Conservation (phyloP, 495 filamentous ascomycete genomes). For the Xylaria sp. region DNA sequence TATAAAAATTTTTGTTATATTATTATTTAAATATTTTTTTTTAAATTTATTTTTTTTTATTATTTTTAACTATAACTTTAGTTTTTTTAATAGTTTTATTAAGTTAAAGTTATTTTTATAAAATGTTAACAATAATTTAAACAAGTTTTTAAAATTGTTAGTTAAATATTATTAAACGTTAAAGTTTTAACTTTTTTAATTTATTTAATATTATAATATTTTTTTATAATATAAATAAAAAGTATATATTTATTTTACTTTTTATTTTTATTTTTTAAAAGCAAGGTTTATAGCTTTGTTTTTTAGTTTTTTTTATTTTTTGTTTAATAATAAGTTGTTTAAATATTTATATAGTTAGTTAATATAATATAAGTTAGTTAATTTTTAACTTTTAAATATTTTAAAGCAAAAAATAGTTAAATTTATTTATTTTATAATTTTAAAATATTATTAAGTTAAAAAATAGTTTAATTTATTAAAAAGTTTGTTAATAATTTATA, state of each 20-base stretch:
- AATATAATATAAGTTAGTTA: background rate
- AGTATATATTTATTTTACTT: too few relatives aligned
- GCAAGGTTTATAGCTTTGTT: too few relatives aligned
- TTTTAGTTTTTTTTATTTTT: too few relatives aligned
- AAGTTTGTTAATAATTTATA: too few relatives aligned
- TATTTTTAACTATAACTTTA: too few relatives aligned
- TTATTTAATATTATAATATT: background rate
- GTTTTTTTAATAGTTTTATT: background rate
- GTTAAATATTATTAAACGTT: background rate
- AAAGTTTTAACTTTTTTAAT: background rate
- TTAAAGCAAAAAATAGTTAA: background rate
- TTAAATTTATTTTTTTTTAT: background rate
- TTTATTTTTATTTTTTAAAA: too few relatives aligned
- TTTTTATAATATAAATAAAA: too few relatives aligned
- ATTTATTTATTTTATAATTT: background rate
- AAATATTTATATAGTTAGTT: background rate
- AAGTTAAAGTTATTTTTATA: background rate
- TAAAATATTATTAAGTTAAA: background rate
- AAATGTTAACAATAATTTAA: background rate
- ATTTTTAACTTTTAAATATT: background rate
- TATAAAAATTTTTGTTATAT: background rate
- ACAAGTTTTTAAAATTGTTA: background rate
- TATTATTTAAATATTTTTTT: background rate
- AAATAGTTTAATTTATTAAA: background rate
- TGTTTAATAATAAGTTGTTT: too few relatives aligned